Evolutionary conservation across 2,329 filamentous ascomycete genomes (phyloP).

Genomic region (Ceratocystiopsis brevicomis): DNA sequence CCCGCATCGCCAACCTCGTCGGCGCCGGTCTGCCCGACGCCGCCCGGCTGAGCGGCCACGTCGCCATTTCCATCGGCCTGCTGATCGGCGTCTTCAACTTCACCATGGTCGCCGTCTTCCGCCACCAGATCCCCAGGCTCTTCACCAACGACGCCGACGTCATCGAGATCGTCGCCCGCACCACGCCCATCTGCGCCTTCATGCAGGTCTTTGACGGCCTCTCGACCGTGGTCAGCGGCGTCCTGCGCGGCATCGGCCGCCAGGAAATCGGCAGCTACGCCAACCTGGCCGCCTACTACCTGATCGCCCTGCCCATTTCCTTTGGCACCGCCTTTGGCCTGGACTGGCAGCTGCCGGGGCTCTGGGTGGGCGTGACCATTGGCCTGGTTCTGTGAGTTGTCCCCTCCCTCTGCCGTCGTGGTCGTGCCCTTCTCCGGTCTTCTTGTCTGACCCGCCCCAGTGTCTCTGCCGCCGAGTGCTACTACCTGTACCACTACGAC

Average conservation of each 20-base stretch:
- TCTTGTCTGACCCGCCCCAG: constrained; percentile 16
- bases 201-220: constrained; percentile 84
- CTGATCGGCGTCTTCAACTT: constrained; percentile 67
- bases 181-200: constrained; percentile 64
- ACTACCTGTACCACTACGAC: constrained; percentile 30
- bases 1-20: constrained; percentile 79
- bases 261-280: constrained; percentile 83
- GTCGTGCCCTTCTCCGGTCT: not conserved
- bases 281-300: constrained; percentile 73
- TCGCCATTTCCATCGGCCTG: constrained; percentile 46
- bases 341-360: constrained; percentile 55
- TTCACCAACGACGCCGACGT: constrained; percentile 61
- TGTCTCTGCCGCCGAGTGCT: constrained; percentile 33
- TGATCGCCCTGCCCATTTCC: constrained; percentile 66
- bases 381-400: constrained; percentile 42
- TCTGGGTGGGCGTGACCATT: constrained; percentile 65
- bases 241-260: constrained; percentile 70
- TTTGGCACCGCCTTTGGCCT: constrained; percentile 62
- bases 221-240: constrained; percentile 60
- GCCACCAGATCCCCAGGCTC: constrained; percentile 55
- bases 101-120: constrained; percentile 44
- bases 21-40: constrained; percentile 68
- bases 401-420: not conserved
- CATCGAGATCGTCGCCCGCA: constrained; percentile 43
- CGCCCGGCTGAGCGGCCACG: constrained; percentile 62